Conservation (phyloP, 257 asterid species). For the Solanum tarijense region DNA sequence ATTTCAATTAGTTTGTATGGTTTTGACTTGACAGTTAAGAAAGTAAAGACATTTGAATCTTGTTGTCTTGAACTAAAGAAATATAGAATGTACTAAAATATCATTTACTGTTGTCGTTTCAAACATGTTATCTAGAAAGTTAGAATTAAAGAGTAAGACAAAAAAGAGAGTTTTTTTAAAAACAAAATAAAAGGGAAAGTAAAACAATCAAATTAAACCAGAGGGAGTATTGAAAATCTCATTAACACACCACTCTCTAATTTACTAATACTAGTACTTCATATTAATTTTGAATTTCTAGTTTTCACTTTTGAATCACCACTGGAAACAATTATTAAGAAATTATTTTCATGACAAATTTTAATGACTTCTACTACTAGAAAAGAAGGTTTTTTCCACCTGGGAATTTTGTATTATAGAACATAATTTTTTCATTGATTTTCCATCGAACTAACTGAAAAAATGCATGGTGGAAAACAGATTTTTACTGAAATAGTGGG, state of each 20-base stretch:
- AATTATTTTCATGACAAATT: not conserved
- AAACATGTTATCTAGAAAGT: not conserved
- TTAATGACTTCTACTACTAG: not conserved
- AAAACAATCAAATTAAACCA: not conserved
- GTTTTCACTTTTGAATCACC: not conserved
- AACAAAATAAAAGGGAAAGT: not conserved
- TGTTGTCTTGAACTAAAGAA: not conserved
- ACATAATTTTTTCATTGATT: no score
- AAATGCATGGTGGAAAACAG: no score
- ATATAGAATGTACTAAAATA: no score
- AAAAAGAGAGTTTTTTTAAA: no score
- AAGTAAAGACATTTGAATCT: not conserved
- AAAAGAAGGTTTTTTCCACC: no score
- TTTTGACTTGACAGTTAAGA: not conserved
- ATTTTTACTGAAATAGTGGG: no score
- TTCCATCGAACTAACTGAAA: no score
- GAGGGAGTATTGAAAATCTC: not conserved
- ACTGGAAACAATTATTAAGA: not conserved
- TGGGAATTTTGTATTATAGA: no score
- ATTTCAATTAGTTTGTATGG: not conserved
- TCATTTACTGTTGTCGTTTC: no score
- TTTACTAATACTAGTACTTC: not conserved
- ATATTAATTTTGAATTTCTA: not conserved
- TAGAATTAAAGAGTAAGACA: not conserved
- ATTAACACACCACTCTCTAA: not conserved